Percentiles rank a stretch among this genome's conserved stretches.
Evolutionary conservation across 192 early-diverging fungal genomes (phyloP).

Genomic region (Gigaspora rosea): DNA sequence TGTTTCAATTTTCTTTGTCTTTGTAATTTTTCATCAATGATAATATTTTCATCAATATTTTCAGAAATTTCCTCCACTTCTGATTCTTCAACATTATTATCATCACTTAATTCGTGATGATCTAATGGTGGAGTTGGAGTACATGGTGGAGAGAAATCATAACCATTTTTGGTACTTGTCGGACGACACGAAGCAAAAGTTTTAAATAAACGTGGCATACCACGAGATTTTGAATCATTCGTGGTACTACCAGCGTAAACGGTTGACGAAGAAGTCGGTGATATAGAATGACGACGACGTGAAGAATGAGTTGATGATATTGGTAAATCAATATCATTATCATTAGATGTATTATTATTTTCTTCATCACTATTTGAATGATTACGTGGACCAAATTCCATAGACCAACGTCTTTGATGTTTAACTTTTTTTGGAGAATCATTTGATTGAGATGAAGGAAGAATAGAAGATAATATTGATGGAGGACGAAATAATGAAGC

Average conservation of each 20-base stretch:
- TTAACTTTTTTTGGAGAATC: neutral
- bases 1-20: neutral
- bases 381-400: constrained; percentile 17
- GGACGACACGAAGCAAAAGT: constrained; percentile 10
- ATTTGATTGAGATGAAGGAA: neutral
- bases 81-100: neutral
- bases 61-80: neutral
- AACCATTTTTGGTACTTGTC: constrained; percentile 2
- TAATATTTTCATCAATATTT: neutral
- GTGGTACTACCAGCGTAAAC: neutral
- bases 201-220: neutral
- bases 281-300: neutral
- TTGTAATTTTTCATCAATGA: neutral
- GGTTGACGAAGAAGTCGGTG: neutral
- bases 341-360: neutral
- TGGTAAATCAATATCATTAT: neutral
- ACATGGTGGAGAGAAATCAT: neutral
- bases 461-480: too few species aligned
- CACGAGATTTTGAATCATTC: neutral
- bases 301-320: neutral
- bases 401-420: constrained; percentile 15
- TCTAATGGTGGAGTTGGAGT: neutral
- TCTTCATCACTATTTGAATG: neutral
- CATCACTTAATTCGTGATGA: neutral
- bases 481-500: too few species aligned